Percentiles rank a stretch among this genome's conserved stretches.
phyloP scores from a whole-genome alignment of 768 basidiomycete species.

The Mrakia frigida region DNA sequence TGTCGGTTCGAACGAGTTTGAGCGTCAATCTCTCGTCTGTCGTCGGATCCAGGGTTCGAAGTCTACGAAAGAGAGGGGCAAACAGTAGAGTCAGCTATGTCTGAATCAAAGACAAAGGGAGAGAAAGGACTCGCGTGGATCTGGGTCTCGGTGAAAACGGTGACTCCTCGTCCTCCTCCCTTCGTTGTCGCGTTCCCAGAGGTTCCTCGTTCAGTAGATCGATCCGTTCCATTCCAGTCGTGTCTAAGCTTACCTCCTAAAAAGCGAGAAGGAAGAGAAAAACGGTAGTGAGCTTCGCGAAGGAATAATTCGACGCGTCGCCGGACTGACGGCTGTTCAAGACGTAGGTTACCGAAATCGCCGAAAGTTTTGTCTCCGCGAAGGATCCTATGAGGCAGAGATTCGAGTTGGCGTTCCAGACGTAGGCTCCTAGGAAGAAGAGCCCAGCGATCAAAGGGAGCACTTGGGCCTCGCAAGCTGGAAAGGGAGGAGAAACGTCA shows the following conservation, averaged over 20 bases:
- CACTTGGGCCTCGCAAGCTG: background rate
- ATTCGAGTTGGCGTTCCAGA: background rate
- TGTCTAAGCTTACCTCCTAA: too few species aligned
- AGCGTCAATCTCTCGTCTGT: background rate
- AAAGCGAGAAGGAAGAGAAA: too few species aligned
- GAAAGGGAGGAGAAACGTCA: background rate
- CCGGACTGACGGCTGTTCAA: too few species aligned
- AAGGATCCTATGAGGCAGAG: background rate
- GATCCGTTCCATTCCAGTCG: background rate
- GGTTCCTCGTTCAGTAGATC: background rate
- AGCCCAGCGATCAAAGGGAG: background rate
- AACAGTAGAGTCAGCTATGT: background rate
- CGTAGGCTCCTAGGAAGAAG: background rate
- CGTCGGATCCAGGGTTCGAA: background rate
- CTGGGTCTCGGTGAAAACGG: background rate
- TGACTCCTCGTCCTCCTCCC: background rate
- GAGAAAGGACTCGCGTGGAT: background rate
- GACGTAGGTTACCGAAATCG: background rate
- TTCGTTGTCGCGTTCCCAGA: background rate
- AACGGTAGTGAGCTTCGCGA: too few species aligned
- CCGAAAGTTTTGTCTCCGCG: background rate
- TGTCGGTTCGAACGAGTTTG: background rate
- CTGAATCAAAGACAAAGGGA: background rate
- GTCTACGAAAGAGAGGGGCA: background rate
- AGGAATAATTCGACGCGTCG: too few species aligned